phyloP scores from a whole-genome alignment of 108 stramenopile species.

The Nitzschia inconspicua region DNA sequence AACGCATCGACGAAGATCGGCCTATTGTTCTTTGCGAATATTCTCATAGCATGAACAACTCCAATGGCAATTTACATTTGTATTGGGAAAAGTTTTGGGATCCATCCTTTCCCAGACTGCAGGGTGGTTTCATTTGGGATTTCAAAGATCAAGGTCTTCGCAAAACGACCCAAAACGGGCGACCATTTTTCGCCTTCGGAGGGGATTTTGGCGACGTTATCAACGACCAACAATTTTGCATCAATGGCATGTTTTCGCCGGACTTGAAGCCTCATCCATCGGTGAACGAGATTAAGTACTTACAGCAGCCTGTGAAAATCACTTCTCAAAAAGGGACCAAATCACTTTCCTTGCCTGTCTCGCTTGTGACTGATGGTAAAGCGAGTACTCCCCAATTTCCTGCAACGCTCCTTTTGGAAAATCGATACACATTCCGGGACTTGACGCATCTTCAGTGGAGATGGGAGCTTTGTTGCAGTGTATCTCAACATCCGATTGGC shows the following conservation, averaged over 20 bases:
- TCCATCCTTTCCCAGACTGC: slow-evolving; percentile 53
- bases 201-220: slow-evolving; percentile 89
- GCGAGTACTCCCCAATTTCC: background rate
- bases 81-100: slow-evolving; percentile 90
- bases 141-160: slow-evolving; percentile 90
- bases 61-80: slow-evolving; percentile 79
- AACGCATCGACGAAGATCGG: slow-evolving; percentile 49
- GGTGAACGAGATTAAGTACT: slow-evolving; percentile 81
- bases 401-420: slow-evolving; percentile 10
- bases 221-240: slow-evolving; percentile 87
- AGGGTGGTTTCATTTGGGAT: slow-evolving; percentile 99
- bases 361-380: background rate
- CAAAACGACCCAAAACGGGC: slow-evolving; percentile 16
- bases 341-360: background rate
- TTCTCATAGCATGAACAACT: slow-evolving; percentile 96
- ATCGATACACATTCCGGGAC: slow-evolving; percentile 46
- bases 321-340: background rate
- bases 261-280: slow-evolving; percentile 89
- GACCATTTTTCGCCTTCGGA: slow-evolving; percentile 79
- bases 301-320: slow-evolving; percentile 77
- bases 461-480: slow-evolving; percentile 30
- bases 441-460: slow-evolving; percentile 42
- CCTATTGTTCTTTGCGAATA: slow-evolving; percentile 95
- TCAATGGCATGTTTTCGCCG: slow-evolving; percentile 91
- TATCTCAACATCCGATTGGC: slow-evolving; percentile 8